phyloP scores from a whole-genome alignment of 257 asterid species.

The Nicotiana knightiana region DNA sequence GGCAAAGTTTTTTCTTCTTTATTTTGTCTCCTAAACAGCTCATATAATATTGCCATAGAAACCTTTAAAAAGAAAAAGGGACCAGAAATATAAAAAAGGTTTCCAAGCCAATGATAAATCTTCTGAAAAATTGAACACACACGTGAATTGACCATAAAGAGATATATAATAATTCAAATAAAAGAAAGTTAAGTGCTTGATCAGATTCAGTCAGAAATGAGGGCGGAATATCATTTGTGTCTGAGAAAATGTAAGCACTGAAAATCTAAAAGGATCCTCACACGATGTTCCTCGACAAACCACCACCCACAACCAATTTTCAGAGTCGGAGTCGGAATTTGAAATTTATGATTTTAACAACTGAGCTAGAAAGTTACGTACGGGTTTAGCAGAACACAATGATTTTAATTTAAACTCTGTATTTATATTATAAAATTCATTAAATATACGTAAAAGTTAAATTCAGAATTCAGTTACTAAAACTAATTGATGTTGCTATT shows the following conservation, averaged over 20 bases:
- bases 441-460: no score
- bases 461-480: no score
- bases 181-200: not conserved
- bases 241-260: not conserved
- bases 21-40: not conserved
- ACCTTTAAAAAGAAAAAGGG: not conserved
- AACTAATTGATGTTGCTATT: no score
- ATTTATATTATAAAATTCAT: no score
- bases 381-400: no score
- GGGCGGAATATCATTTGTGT: not conserved
- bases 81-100: not conserved
- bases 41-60: not conserved
- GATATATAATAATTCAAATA: not conserved
- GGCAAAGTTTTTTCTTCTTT: not conserved
- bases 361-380: no score
- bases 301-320: not conserved
- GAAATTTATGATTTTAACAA: no score
- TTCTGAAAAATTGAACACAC: not conserved
- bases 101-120: not conserved
- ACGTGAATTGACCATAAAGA: not conserved
- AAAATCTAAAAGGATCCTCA: not conserved
- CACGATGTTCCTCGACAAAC: not conserved
- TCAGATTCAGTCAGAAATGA: not conserved
- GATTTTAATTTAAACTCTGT: no score
- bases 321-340: no score